Evolutionary conservation across 1,284 basidiomycete species (phyloP).

Genomic region (Puccinia hordei): DNA sequence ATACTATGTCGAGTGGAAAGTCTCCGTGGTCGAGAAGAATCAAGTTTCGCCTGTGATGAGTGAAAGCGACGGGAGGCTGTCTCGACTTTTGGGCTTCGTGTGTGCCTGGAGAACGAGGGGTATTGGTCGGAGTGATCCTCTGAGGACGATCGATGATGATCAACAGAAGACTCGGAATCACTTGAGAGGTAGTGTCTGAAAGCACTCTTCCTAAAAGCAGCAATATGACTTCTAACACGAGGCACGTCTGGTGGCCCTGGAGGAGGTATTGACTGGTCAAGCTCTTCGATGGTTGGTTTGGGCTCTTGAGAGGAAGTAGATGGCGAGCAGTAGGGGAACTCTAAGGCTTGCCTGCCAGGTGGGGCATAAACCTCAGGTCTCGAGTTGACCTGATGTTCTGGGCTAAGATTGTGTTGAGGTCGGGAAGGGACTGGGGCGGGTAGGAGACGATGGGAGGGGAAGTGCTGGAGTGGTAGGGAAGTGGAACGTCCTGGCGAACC

Average conservation of each 20-base stretch:
- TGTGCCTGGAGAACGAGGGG: neutral
- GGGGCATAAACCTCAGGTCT: neutral
- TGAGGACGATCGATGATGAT: neutral
- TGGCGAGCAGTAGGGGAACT: neutral
- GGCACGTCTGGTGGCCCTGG: neutral
- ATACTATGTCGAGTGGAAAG: neutral
- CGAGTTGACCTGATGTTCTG: neutral
- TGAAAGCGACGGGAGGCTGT: neutral
- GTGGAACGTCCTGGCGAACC: neutral
- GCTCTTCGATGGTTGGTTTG: slow-evolving; percentile 1
- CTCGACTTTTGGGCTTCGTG: neutral
- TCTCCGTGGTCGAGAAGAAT: neutral
- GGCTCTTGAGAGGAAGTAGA: neutral
- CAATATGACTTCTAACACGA: slow-evolving; percentile 34
- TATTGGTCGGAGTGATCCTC: neutral
- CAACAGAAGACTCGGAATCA: neutral
- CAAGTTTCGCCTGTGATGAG: neutral
- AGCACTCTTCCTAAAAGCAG: slow-evolving; percentile 23
- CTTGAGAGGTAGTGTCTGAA: slow-evolving; percentile 15
- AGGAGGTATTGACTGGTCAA: neutral
- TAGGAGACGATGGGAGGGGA: neutral
- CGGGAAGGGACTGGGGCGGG: neutral
- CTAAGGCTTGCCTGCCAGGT: neutral
- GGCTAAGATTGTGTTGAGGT: neutral
- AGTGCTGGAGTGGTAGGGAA: neutral